Percentiles rank a stretch among this genome's conserved stretches.
phyloP scores from a whole-genome alignment of 2,329 filamentous ascomycete species.

The Talaromyces piceae region DNA sequence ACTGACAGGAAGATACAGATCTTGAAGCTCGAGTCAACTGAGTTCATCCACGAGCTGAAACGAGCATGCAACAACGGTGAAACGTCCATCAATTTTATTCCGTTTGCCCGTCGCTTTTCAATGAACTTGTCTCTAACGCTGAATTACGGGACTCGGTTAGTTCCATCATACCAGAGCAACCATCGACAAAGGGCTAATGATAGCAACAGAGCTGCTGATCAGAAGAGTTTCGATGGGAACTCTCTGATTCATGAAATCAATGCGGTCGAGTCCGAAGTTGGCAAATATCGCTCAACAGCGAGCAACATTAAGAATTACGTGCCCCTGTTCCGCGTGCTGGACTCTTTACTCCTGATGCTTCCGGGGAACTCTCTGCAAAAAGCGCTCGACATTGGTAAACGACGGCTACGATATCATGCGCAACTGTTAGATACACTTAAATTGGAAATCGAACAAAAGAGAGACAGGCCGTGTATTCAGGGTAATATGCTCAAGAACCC shows the following conservation, averaged over 20 bases:
- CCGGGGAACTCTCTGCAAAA: constrained; percentile 8
- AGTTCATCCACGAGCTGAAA: constrained; percentile 10
- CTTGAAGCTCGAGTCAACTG: constrained; percentile 8
- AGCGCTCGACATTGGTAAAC: constrained; percentile 7
- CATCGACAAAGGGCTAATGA: neutral
- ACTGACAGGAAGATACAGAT: neutral
- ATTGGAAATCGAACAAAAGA: constrained; percentile 6
- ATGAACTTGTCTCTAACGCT: constrained; percentile 11
- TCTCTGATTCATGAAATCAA: constrained; percentile 10
- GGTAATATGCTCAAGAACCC: constrained; percentile 11
- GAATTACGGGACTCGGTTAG: constrained; percentile 11
- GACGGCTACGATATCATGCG: constrained; percentile 6
- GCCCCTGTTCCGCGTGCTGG: constrained; percentile 11
- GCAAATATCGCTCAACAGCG: constrained; percentile 12
- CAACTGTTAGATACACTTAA: constrained; percentile 6
- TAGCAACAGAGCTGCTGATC: constrained; percentile 2
- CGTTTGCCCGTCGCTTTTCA: constrained; percentile 8
- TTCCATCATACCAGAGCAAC: neutral
- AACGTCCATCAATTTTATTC: constrained; percentile 4
- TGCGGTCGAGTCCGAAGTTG: constrained; percentile 12
- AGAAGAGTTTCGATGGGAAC: constrained; percentile 8
- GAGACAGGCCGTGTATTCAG: constrained; percentile 11
- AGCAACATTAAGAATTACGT: constrained; percentile 13
- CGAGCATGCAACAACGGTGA: constrained; percentile 5
- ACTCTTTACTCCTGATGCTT: constrained; percentile 5